A percentile compares a stretch with the other conserved stretches of the same genome.
Conservation (phyloP, 2,329 filamentous ascomycete species). For the Aspergillus aculeatus region DNA sequence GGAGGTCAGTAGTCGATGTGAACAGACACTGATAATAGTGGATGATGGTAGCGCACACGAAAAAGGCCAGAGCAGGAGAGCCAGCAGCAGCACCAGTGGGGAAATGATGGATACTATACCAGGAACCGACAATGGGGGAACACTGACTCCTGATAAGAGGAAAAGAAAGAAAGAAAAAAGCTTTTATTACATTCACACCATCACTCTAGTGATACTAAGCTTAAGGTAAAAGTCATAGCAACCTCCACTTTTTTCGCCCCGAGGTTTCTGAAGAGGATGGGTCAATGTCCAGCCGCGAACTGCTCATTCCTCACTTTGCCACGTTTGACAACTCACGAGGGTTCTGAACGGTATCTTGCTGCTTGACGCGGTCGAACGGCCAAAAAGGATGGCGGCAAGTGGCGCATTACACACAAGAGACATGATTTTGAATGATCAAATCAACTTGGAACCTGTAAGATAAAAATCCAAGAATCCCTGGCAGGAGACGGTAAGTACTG, state of each 20-base stretch:
- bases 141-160: background rate
- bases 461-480: too few species aligned
- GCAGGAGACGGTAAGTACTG: background rate
- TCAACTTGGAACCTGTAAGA: background rate
- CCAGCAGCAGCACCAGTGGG: background rate
- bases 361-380: slow-evolving; percentile 8
- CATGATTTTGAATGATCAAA: background rate
- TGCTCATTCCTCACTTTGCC: slow-evolving; percentile 23
- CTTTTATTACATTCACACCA: background rate
- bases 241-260: background rate
- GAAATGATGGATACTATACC: background rate
- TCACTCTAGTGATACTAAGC: background rate
- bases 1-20: background rate
- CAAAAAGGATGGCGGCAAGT: slow-evolving; percentile 18
- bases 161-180: background rate
- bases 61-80: background rate
- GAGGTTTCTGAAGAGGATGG: background rate
- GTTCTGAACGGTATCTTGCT: slow-evolving; percentile 7
- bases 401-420: slow-evolving; percentile 13
- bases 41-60: background rate
- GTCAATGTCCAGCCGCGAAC: background rate
- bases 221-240: background rate
- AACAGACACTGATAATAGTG: background rate
- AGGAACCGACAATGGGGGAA: background rate
- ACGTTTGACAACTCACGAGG: slow-evolving; percentile 34